These are phyloP conservation scores for Coemansia brasiliensis DNA, from an alignment of 192 early-diverging fungal genomes.

Conservation along the genomic window DNA sequence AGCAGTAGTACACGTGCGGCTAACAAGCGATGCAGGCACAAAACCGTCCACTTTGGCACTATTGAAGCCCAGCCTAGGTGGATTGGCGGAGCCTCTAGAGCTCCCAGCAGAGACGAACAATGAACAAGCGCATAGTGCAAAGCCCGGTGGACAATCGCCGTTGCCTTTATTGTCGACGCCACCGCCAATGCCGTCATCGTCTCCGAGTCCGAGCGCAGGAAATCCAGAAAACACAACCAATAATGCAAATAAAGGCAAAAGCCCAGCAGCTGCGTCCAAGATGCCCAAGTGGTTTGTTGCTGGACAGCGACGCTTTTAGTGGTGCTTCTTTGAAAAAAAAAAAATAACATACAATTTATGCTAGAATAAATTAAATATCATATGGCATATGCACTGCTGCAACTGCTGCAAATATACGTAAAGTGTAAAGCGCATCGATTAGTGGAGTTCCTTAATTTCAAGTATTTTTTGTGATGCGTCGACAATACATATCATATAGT, in stretches of 20 bases:
- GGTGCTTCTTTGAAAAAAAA: too few relatives aligned
- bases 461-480: too few relatives aligned
- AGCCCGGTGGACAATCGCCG: too few relatives aligned
- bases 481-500: too few relatives aligned
- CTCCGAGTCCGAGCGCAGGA: conserved; percentile 7
- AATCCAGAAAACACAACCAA: background rate
- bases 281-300: conserved; percentile 54
- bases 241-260: background rate
- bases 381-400: background rate
- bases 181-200: background rate
- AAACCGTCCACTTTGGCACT: conserved; percentile 12
- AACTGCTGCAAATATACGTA: background rate
- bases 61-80: conserved; percentile 14
- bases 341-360: too few relatives aligned
- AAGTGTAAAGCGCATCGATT: too few relatives aligned
- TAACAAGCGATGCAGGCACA: background rate
- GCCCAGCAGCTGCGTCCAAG: background rate
- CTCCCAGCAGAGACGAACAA: conserved; percentile 5
- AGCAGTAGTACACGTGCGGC: conserved; percentile 42
- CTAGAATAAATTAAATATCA: background rate
- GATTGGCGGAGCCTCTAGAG: conserved; percentile 16
- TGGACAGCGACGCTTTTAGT: conserved; percentile 26
- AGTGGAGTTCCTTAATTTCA: too few relatives aligned
- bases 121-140: background rate
- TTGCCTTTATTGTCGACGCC: background rate